Base-by-base conservation (phyloP, 805 yeast species). In the Pichia paraexigua region DNA sequence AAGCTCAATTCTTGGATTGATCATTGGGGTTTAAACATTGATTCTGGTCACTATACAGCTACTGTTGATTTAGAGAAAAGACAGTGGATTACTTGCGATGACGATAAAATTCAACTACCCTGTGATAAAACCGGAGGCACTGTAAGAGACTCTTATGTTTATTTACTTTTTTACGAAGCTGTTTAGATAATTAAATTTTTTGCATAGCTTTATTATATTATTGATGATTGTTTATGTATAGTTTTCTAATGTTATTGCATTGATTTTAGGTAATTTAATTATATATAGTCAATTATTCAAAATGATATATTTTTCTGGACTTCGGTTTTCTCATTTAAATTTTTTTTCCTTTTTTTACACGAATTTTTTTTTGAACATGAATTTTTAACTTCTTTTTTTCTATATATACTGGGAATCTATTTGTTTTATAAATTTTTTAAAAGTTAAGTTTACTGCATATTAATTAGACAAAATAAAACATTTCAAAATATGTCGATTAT, bases 21-120 rank as follows among this genome's bases (percentile, higher is more conserved):
- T 60, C 95, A 86, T 62, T 72, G 75, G 51, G 94, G 95, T 1
- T 44, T 60, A 1, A 77, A 78, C 43, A 68, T 85, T 49, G 77
- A 79, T 53, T 80, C 87, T 47, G 95, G 95, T 0, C 95, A 86
- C 64, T 86, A 86, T 61, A 86, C 91, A 1, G 72, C 89, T 0
- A 66, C 83, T 45, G 82, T 83, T 3, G 78, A 82, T 58, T 65
- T 67, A 8, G 72, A 74, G 52, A 82, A 82, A 35, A 45, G 47
- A 5, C 71, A 71, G 57, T 86, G 94, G 94, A 81, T 83, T 55
- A 76, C 76, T 55, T 86, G 86, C 64, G 92, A 86, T 62, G 95
- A 86, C 65, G 92, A 85, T 47, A 70, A 68, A 77, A 77, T 41
- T 71, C 74, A 60, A 55, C 64, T 45, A 73, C 72, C 55, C 60